phyloP scores from a whole-genome alignment of 2,329 filamentous ascomycete species.

The Ascochyta clinopodiicola region DNA sequence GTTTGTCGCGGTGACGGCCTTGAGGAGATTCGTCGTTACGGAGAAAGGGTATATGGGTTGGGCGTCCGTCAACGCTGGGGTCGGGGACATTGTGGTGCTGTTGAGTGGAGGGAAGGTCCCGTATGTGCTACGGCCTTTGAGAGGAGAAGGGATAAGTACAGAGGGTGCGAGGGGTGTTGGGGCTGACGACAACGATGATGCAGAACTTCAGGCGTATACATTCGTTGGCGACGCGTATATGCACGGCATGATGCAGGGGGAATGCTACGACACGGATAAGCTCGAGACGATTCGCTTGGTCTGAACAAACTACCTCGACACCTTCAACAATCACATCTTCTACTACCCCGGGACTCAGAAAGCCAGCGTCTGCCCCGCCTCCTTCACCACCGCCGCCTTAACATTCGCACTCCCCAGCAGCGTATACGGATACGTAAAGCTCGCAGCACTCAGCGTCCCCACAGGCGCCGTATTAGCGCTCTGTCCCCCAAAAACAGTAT shows the following conservation, averaged over 20 bases:
- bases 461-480: conserved; percentile 55
- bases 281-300: neutral
- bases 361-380: conserved; percentile 27
- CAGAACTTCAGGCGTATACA: neutral
- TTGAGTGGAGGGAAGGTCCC: neutral
- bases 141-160: neutral
- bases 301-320: neutral
- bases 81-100: neutral
- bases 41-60: neutral
- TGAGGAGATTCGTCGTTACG: neutral
- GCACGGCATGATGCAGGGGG: neutral
- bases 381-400: conserved; percentile 51
- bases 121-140: neutral
- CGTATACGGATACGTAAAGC: conserved; percentile 58
- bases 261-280: neutral
- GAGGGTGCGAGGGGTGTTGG: neutral
- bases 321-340: too few relatives aligned
- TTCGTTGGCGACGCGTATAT: neutral
- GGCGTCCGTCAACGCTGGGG: neutral
- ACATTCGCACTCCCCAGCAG: conserved; percentile 59
- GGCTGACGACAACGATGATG: neutral
- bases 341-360: conserved; percentile 3
- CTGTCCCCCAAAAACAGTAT: conserved; percentile 50
- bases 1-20: neutral
- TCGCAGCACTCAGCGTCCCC: conserved; percentile 56